phyloP scores from a whole-genome alignment of 257 asterid species.

The Nicotiana undulata region DNA sequence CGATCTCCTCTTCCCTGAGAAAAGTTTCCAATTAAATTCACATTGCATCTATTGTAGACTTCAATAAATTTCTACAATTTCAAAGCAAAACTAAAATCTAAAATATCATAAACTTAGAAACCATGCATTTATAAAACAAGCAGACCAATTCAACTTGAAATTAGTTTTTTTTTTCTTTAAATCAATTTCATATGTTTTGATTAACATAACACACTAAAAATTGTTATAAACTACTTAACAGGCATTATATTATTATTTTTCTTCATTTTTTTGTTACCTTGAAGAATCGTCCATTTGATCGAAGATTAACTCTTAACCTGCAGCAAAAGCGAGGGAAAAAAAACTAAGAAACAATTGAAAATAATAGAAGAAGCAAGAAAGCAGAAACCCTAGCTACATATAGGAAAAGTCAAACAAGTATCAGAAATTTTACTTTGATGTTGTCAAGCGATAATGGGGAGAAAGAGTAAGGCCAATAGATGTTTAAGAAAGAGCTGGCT shows the following conservation, averaged over 20 bases:
- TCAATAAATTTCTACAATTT: neutral
- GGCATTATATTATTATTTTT: neutral
- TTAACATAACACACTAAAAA: neutral
- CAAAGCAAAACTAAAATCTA: neutral
- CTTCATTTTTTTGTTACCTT: neutral
- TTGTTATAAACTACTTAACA: neutral
- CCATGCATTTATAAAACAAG: neutral
- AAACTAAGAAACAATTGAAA: neutral
- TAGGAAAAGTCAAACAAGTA: neutral
- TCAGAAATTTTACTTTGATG: neutral
- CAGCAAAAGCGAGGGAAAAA: neutral
- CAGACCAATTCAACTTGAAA: neutral
- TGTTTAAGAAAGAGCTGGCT: neutral
- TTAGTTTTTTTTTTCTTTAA: neutral
- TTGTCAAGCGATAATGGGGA: neutral
- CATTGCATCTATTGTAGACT: neutral
- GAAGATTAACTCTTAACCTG: neutral
- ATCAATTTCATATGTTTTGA: neutral
- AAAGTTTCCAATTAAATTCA: neutral
- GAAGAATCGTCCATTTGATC: constrained; percentile 6
- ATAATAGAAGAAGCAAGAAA: neutral
- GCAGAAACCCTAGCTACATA: neutral
- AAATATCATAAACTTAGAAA: neutral
- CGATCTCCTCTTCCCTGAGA: constrained; percentile 46
- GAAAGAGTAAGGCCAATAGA: too few species aligned